Evolutionary conservation across 1,139 yeast genomes (phyloP), one percentile per base, ranked within the genome.

Genomic region (Debaryomyces sp.): DNA sequence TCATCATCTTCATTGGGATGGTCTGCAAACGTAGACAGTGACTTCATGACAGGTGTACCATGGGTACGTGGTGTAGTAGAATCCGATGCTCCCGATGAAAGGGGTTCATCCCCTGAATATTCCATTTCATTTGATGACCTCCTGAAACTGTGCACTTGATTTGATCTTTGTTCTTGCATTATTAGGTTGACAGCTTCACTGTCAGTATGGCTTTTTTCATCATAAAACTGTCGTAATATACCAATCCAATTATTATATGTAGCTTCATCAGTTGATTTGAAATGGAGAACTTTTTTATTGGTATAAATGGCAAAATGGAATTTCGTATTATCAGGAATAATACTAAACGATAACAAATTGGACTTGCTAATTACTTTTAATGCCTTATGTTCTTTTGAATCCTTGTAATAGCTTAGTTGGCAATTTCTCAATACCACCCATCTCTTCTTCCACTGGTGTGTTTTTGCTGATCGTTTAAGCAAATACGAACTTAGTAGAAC

Each of bases 401-500:
- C 85, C 57, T 82, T 82, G 61, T 84, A 84, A 60, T 79, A 81
- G 13, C 84, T 71, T 34, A 84, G 66, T 57, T 81, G 87, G 43
- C 76, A 70, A 17, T 70, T 68, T 35, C 89, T 66, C n/a, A 84
- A 66, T 2, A 82, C 85, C 53, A 81, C 80, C 89, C 89, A 84
- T 35, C 72, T 64, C 50, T 71, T 68, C 55, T 73, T 75, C 85
- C 85, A 81, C 43, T 59, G 64, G 45, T 62, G 64, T 7, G 70
- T 63, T 43, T 53, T 60, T 26, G 56, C 55, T 15, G 63, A 58
- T 34, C 66, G 55, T 45, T 68, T 67, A 36, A 53, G 49, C 13
- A 67, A 49, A 34, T 59, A 55, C 1, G 63, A 56, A 2, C 58
- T 51, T 3, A 50, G 40, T 12, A 61, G 30, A 1, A 56, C 46